phyloP scores from a whole-genome alignment of 768 basidiomycete species.

The Mycena rosella region DNA sequence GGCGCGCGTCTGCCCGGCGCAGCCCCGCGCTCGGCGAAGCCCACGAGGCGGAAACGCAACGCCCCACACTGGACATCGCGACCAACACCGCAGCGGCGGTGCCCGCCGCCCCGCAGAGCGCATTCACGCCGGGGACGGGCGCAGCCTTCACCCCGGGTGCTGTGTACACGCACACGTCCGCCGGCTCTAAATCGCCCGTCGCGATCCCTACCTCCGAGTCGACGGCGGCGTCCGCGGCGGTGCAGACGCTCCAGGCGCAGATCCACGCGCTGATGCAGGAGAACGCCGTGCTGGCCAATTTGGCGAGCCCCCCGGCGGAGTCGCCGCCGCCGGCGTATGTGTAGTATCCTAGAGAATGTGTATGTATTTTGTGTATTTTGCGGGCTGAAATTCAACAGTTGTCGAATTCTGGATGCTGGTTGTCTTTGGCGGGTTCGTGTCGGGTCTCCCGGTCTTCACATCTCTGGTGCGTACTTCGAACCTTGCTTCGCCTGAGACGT shows the following conservation, averaged over 20 bases:
- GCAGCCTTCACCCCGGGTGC: not conserved
- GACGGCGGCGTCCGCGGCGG: not conserved
- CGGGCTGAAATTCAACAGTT: too few relatives aligned
- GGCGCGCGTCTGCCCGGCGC: too few relatives aligned
- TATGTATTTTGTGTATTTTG: too few relatives aligned
- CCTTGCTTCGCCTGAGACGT: too few relatives aligned
- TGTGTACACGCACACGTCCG: not conserved
- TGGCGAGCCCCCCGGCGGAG: slow-evolving; percentile 8
- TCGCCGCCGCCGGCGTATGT: slow-evolving; percentile 25
- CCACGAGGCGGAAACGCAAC: not conserved
- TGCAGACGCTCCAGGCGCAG: slow-evolving; percentile 10
- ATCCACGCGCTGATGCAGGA: slow-evolving; percentile 21
- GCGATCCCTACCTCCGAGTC: too few relatives aligned
- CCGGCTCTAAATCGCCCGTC: not conserved
- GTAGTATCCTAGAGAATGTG: not conserved
- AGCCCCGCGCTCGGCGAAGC: too few relatives aligned
- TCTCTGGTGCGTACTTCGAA: too few relatives aligned
- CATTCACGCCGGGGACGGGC: not conserved
- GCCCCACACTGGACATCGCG: not conserved
- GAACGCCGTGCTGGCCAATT: slow-evolving; percentile 13
- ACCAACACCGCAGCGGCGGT: not conserved
- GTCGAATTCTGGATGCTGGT: too few relatives aligned
- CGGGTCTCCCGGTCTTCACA: too few relatives aligned
- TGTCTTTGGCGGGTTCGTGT: too few relatives aligned
- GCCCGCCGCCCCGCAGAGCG: not conserved